Evolutionary conservation across 2,329 filamentous ascomycete genomes (phyloP).

Genomic region (Talaromyces sp.): DNA sequence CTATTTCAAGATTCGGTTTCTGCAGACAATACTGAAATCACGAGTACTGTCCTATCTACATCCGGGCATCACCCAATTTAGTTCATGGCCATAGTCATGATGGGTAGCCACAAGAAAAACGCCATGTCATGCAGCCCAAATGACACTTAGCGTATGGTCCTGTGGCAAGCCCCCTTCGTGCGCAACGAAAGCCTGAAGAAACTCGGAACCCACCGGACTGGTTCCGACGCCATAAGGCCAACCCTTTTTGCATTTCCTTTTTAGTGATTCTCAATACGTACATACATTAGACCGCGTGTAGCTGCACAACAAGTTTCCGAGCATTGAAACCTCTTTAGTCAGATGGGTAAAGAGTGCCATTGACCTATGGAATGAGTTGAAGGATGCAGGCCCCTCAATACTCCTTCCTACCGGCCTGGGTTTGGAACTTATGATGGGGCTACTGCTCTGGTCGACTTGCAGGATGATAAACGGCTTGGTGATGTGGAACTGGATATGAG

Average conservation of each 20-base stretch:
- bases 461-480: neutral
- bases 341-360: neutral
- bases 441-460: slow-evolving; percentile 5
- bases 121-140: neutral
- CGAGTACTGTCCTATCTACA: neutral
- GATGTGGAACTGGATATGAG: neutral
- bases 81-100: neutral
- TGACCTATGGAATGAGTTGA: neutral
- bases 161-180: neutral
- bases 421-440: neutral
- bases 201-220: neutral
- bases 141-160: neutral
- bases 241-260: neutral
- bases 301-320: neutral
- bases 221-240: neutral
- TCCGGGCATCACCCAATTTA: neutral
- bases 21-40: neutral
- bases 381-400: neutral
- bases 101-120: neutral
- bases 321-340: neutral
- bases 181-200: neutral
- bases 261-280: neutral
- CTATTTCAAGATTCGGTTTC: neutral
- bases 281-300: neutral
- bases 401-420: neutral